Evolutionary conservation across 2,329 filamentous ascomycete genomes (phyloP), one percentile per base, ranked within the genome.

Genomic region (Penicillium rolfsii): DNA sequence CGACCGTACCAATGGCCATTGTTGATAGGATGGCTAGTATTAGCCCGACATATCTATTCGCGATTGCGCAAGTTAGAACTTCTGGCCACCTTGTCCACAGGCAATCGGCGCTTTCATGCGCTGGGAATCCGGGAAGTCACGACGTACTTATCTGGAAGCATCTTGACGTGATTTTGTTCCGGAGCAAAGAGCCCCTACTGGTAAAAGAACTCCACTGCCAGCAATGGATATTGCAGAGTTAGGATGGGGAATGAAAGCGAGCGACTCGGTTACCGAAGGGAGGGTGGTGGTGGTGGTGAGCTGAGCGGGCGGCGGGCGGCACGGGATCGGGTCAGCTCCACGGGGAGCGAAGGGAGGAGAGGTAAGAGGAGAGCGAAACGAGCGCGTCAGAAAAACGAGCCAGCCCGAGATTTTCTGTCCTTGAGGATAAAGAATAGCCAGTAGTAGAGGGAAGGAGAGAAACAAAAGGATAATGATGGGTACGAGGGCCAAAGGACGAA

Each of bases 11-110:
- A 61, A 82, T 82, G 52, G 78, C 79, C 74, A 81, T 74, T 52
- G 80, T 81, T n/a, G 79, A 81, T 50, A 77, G 60, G 59, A 82
- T 79, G 73, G 80, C 80, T 68, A 82, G 67, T 55, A 77, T 71
- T 56, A 82, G 73, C 60, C 80, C 80, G 62, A 81, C 74, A 71
- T 81, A 82, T 72, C 79, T 82, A 55, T 40, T 61, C 61, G 38
- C 63, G 30, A 59, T 50, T 59, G 66, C 64, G 61, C 59, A 56
- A 52, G 66, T 72, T 67, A 71, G 67, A 54, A 58, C 59, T 60
- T 60, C 54, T 61, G 57, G 52, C 55, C 61, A 64, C 28, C 30
- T 58, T 64, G 63, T 57, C 59, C 61, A 46, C 43, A 58, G n/a
- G 52, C 49, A 9, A 57, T 57, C 38, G n/a, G 40, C 53, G 53